Conservation (phyloP, 2,329 filamentous ascomycete genomes). For the Pestalotiopsis sp. region DNA sequence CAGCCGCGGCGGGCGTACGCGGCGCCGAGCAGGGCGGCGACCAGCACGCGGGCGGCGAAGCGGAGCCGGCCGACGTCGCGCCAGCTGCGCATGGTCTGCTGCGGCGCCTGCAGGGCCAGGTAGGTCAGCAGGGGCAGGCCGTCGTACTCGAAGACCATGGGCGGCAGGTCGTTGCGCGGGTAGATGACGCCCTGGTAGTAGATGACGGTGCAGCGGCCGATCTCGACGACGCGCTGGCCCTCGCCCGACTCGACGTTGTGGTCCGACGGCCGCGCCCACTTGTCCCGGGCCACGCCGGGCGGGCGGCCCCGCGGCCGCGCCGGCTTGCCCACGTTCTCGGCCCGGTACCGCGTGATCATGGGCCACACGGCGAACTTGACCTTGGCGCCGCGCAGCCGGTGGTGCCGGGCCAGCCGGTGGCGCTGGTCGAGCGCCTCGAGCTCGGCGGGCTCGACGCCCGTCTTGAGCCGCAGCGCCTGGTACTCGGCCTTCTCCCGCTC, state of each 20-base stretch:
- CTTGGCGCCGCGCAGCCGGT: conserved; percentile 30
- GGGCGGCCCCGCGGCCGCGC: not conserved
- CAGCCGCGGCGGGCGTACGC: not conserved
- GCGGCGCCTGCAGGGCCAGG: not conserved
- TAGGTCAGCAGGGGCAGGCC: not conserved
- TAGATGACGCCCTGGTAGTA: conserved; percentile 34
- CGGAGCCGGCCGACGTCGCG: not conserved
- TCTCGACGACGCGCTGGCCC: conserved; percentile 26
- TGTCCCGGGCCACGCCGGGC: not conserved
- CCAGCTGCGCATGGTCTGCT: not conserved
- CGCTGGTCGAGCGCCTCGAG: conserved; percentile 10
- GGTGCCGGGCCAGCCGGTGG: conserved; percentile 16
- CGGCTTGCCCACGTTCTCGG: conserved; percentile 21
- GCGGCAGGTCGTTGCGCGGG: conserved; percentile 3
- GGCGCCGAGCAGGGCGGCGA: not conserved
- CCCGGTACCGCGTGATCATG: conserved; percentile 27
- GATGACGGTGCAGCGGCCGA: conserved; percentile 25
- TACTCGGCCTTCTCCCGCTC: conserved; percentile 2
- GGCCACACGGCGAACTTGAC: conserved; percentile 34
- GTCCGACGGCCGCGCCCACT: not conserved
- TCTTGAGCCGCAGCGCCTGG: not conserved
- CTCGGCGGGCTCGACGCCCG: conserved; percentile 6
- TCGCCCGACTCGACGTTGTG: conserved; percentile 14
- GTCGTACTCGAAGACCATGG: not conserved
- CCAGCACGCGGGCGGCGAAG: not conserved